Percentiles rank a stretch among this genome's conserved stretches.
These are phyloP conservation scores for Puccinia polysora DNA, from an alignment of 1,284 basidiomycete genomes.

Conservation along the genomic window DNA sequence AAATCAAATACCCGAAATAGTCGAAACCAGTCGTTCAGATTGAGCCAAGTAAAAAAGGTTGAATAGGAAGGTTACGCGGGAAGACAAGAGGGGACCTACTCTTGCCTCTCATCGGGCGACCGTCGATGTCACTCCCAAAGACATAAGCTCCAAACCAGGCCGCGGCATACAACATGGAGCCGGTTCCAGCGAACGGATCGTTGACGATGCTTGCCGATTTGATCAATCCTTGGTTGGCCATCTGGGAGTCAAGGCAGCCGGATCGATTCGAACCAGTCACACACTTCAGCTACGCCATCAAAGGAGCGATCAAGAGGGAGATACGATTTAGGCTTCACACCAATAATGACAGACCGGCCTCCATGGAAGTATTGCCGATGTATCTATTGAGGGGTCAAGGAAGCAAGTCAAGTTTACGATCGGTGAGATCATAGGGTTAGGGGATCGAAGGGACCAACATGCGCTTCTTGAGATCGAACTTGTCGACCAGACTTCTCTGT, in stretches of 20 bases:
- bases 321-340: background rate
- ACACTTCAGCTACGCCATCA: too few species aligned
- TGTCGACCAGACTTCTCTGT: slow-evolving; percentile 52
- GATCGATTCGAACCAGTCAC: too few species aligned
- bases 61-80: background rate
- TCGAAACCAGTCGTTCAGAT: slow-evolving; percentile 4
- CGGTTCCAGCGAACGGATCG: slow-evolving; percentile 95
- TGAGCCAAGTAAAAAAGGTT: background rate
- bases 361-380: slow-evolving; percentile 98
- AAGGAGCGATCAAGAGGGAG: slow-evolving; percentile 48
- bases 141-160: slow-evolving; percentile 83
- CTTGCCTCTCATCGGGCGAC: slow-evolving; percentile 92
- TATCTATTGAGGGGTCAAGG: slow-evolving; percentile 53
- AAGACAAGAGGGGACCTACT: slow-evolving; percentile 53
- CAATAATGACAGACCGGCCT: slow-evolving; percentile 59
- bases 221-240: slow-evolving; percentile 92
- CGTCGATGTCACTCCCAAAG: slow-evolving; percentile 94
- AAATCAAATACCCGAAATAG: slow-evolving; percentile 42
- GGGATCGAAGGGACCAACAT: slow-evolving; percentile 54
- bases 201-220: slow-evolving; percentile 87
- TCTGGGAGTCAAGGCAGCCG: too few species aligned
- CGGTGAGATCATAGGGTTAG: background rate
- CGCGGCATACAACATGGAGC: slow-evolving; percentile 78
- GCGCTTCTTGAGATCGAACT: slow-evolving; percentile 75
- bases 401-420: background rate